phyloP scores from a whole-genome alignment of 768 basidiomycete species.

The Psilocybe cubensis region DNA sequence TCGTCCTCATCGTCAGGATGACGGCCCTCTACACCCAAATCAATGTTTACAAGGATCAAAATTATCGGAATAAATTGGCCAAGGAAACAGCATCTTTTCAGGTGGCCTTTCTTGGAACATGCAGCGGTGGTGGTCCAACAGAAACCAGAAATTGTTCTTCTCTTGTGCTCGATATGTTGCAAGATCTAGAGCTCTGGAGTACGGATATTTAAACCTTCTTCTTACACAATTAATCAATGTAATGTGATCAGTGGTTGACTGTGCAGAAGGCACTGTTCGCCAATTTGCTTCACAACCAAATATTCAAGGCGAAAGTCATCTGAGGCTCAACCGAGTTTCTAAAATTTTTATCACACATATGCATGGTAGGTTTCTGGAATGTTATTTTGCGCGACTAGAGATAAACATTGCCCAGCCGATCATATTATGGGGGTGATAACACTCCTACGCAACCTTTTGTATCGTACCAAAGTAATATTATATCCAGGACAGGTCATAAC shows the following conservation, averaged over 20 bases:
- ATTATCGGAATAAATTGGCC: too few relatives aligned
- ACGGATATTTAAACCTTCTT: conserved; percentile 25
- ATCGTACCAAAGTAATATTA: conserved; percentile 36
- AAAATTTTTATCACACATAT: conserved; percentile 88
- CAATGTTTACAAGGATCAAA: too few relatives aligned
- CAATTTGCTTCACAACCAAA: conserved; percentile 64
- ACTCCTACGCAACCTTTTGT: conserved; percentile 63
- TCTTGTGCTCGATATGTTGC: conserved; percentile 61
- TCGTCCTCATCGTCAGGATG: conserved; percentile 25
- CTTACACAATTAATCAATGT: background rate
- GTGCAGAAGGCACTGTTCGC: conserved; percentile 78
- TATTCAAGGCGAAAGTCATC: conserved; percentile 24
- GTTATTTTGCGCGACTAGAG: background rate
- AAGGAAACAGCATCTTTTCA: conserved; percentile 41
- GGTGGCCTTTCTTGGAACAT: conserved; percentile 78
- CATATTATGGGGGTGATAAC: conserved; percentile 78
- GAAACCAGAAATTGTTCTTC: conserved; percentile 78
- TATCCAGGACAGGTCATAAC: conserved; percentile 17
- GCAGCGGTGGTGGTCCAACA: conserved; percentile 76
- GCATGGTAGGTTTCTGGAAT: conserved; percentile 55
- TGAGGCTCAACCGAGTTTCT: conserved; percentile 51
- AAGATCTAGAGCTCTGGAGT: conserved; percentile 72
- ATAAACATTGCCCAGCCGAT: conserved; percentile 46
- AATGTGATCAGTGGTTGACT: conserved; percentile 65
- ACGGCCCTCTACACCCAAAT: too few relatives aligned